Evolutionary conservation across 1,284 basidiomycete genomes (phyloP).

Genomic region (Cryptococcus sp.): DNA sequence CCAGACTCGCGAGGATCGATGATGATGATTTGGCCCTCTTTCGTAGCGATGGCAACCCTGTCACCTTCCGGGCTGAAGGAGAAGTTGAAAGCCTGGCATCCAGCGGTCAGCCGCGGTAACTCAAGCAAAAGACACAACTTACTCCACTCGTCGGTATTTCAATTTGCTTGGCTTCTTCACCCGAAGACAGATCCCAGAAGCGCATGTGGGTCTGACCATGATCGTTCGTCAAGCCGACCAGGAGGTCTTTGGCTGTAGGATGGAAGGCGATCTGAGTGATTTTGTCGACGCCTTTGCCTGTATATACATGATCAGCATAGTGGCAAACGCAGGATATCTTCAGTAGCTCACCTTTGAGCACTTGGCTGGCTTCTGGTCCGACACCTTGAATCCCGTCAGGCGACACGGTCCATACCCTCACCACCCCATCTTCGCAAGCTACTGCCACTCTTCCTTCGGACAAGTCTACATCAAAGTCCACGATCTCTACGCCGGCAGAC

Average conservation of each 20-base stretch:
- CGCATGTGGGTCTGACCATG: slow-evolving; percentile 43
- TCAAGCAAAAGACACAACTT: slow-evolving; percentile 9
- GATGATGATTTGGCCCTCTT: slow-evolving; percentile 52
- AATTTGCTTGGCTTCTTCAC: slow-evolving; percentile 24
- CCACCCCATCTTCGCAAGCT: slow-evolving; percentile 53
- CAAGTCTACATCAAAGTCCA: slow-evolving; percentile 53
- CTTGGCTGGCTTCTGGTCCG: slow-evolving; percentile 37
- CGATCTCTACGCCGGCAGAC: slow-evolving; percentile 48
- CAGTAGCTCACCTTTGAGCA: slow-evolving; percentile 32
- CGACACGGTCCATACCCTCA: slow-evolving; percentile 50
- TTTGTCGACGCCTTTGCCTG: slow-evolving; percentile 50
- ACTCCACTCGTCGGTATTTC: slow-evolving; percentile 30
- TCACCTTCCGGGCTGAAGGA: slow-evolving; percentile 50
- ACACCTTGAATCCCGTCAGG: slow-evolving; percentile 37
- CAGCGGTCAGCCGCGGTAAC: slow-evolving; percentile 1
- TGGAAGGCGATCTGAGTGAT: slow-evolving; percentile 52
- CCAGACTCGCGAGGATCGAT: slow-evolving; percentile 50
- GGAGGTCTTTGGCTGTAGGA: slow-evolving; percentile 51
- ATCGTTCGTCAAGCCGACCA: slow-evolving; percentile 53
- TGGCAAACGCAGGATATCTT: neutral
- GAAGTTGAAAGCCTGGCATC: slow-evolving; percentile 40
- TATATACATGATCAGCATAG: slow-evolving; percentile 3
- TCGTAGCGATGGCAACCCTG: slow-evolving; percentile 53
- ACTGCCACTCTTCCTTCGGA: slow-evolving; percentile 42
- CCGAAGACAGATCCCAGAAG: slow-evolving; percentile 45